Base-by-base conservation (phyloP, 2,329 filamentous ascomycete genomes). In the Penicillium aurantiogriseum region DNA sequence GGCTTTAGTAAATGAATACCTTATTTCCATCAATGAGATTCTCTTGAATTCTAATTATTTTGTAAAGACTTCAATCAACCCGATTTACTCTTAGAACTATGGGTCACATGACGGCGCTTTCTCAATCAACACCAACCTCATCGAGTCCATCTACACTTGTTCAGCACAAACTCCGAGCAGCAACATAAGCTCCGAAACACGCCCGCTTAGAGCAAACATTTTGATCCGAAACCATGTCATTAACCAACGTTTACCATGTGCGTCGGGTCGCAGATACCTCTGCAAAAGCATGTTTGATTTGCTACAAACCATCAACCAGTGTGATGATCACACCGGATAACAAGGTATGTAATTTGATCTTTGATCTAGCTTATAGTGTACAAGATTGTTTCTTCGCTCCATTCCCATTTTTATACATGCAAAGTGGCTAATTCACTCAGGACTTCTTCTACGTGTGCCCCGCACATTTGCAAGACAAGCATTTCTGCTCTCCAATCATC, bases 361-460 rank as follows among this genome's bases (percentile, higher is more conserved):
- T 5, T 2, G 3, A 21, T 36, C 4, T 36, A 4, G 10, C 2
- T 3, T 19, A 23, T 17, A 23, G 3, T 13, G 4, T 17, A 29
- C 8, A 9, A n/a, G 2, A n/a, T 43, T 21, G 25, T 35, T 27
- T 45, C 19, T 48, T 23, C 2, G 9, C 36, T 29, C 9, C 0
- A 7, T 21, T 31, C 13, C 11, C 3, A 36, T 43, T 17, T 38
- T 19, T 36, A 29, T 54, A 3, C 7, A 36, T 27, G 5, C 17
- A 1, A 27, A 36, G 15, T 33, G 10, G 31, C 56, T 65, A 19
- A 63, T 25, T 21, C 11, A 42, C 21, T 17, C 47, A 88, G 85
- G 92, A 96, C 72, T 95, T 92, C 76, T 97, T 99, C 79, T 97
- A 95, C 72, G 85, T 95, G 44, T 99, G 94, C 67, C 82, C 87